A percentile compares a stretch with the other conserved stretches of the same genome.
These are phyloP conservation scores for Xylaria sp. DNA, from an alignment of 2,329 filamentous ascomycete species.

Conservation along the genomic window DNA sequence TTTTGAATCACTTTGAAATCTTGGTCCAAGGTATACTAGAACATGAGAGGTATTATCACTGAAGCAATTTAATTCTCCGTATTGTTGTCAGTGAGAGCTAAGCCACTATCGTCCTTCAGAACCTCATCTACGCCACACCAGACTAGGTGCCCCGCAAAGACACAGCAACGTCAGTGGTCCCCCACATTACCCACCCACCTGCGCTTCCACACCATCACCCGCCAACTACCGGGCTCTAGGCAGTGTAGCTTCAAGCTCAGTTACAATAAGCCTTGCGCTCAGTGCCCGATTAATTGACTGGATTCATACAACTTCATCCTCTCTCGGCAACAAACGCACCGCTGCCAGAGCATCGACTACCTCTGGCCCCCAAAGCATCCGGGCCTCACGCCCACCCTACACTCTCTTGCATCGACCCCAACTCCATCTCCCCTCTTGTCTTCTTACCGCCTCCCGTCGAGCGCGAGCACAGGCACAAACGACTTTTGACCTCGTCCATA, in stretches of 20 bases:
- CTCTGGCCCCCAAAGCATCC: slow-evolving; percentile 6
- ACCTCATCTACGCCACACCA: slow-evolving; percentile 18
- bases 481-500: slow-evolving; percentile 3
- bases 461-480: slow-evolving; percentile 4
- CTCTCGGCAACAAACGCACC: neutral
- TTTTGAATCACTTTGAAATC: neutral
- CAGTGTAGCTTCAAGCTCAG: slow-evolving; percentile 23
- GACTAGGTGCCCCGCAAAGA: slow-evolving; percentile 13
- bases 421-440: slow-evolving; percentile 10
- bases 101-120: too few relatives aligned
- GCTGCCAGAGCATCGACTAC: slow-evolving; percentile 7
- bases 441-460: slow-evolving; percentile 15
- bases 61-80: neutral
- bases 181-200: slow-evolving; percentile 10
- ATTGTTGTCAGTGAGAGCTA: too few relatives aligned
- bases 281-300: slow-evolving; percentile 16
- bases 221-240: slow-evolving; percentile 4
- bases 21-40: slow-evolving; percentile 18
- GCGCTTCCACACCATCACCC: slow-evolving; percentile 25
- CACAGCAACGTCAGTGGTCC: slow-evolving; percentile 4
- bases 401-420: slow-evolving; percentile 31
- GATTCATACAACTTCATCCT: neutral
- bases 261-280: slow-evolving; percentile 8
- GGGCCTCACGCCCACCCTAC: slow-evolving; percentile 25
- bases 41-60: neutral